Percentiles rank a stretch among this genome's conserved stretches.
Conservation (phyloP, 2,329 filamentous ascomycete genomes). For the Aureobasidium sp. region DNA sequence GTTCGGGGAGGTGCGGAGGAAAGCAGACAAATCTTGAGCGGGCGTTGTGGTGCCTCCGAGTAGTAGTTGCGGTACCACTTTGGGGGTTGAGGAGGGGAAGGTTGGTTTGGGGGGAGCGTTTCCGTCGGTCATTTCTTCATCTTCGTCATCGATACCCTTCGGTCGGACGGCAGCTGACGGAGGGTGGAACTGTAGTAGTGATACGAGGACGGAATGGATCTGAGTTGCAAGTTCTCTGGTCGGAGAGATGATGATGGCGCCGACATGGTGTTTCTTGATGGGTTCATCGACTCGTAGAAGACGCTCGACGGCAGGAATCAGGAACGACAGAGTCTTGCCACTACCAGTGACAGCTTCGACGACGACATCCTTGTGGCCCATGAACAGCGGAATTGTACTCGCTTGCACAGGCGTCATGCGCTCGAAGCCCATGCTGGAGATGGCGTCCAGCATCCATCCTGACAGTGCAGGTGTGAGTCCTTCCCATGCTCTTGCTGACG, state of each 20-base stretch:
- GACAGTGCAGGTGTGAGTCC: conserved; percentile 63
- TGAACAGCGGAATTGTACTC: conserved; percentile 79
- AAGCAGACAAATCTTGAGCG: conserved; percentile 78
- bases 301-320: conserved; percentile 77
- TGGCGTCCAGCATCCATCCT: conserved; percentile 80
- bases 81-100: conserved; percentile 42
- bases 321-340: conserved; percentile 81
- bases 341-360: conserved; percentile 89
- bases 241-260: conserved; percentile 84
- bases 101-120: conserved; percentile 33
- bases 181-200: conserved; percentile 73
- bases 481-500: conserved; percentile 55
- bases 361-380: conserved; percentile 85
- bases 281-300: conserved; percentile 73
- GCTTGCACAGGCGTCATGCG: conserved; percentile 94
- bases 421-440: conserved; percentile 74
- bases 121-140: conserved; percentile 35
- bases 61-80: conserved; percentile 76
- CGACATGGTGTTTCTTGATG: conserved; percentile 82
- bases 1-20: conserved; percentile 79
- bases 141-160: conserved; percentile 29
- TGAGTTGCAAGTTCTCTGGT: conserved; percentile 87
- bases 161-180: conserved; percentile 63
- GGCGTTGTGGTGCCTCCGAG: conserved; percentile 76
- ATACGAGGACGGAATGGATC: conserved; percentile 73